A percentile compares a stretch with the other conserved stretches of the same genome.
phyloP scores from a whole-genome alignment of 2,329 filamentous ascomycete species.

The Fusarium sp. region DNA sequence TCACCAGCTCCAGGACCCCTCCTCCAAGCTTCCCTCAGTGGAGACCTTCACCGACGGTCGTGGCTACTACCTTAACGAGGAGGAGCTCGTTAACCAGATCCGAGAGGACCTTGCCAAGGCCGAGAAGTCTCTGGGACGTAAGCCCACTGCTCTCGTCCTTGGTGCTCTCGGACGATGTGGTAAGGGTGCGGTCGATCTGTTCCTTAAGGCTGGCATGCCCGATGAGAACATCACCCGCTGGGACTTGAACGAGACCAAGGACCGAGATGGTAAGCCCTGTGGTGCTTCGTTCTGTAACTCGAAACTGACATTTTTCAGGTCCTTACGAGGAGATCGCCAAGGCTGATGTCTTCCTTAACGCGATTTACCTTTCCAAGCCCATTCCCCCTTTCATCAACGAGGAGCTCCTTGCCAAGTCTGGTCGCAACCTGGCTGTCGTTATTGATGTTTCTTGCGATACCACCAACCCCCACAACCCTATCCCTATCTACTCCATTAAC shows the following conservation, averaged over 20 bases:
- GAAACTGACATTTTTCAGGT: conserved; percentile 9
- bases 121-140: conserved; percentile 73
- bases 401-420: conserved; percentile 70
- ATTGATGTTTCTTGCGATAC: conserved; percentile 84
- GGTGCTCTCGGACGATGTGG: conserved; percentile 88
- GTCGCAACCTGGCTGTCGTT: conserved; percentile 80
- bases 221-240: conserved; percentile 62
- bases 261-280: conserved; percentile 62
- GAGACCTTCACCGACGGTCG: conserved; percentile 56
- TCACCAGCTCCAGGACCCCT: conserved; percentile 79
- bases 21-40: conserved; percentile 69
- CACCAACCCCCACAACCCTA: conserved; percentile 75
- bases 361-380: conserved; percentile 75
- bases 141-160: conserved; percentile 84
- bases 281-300: too few species aligned
- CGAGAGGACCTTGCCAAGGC: conserved; percentile 68
- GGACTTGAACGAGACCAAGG: conserved; percentile 82
- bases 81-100: conserved; percentile 59
- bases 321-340: conserved; percentile 83
- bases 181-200: conserved; percentile 83
- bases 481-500: conserved; percentile 85
- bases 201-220: conserved; percentile 72
- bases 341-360: conserved; percentile 81
- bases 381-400: conserved; percentile 85
- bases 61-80: conserved; percentile 77